A percentile compares a stretch with the other conserved stretches of the same genome.
Conservation (phyloP, 768 basidiomycete species). For the Mycena capillaripes region DNA sequence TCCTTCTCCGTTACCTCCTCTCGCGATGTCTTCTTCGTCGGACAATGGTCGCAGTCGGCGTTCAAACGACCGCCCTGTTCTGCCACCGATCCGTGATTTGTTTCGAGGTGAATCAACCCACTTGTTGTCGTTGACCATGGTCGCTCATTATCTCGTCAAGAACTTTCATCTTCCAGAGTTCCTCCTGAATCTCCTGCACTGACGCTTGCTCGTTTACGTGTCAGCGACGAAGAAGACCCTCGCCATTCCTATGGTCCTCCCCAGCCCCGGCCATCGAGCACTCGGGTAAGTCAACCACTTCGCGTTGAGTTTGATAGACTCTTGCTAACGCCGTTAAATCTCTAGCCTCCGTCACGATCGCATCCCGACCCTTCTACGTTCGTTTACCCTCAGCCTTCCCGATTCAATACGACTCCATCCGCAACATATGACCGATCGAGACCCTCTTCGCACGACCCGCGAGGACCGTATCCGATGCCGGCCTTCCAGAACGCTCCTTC, state of each 20-base stretch:
- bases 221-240: slow-evolving; percentile 53
- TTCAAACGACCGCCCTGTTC: slow-evolving; percentile 64
- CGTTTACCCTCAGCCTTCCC: slow-evolving; percentile 23
- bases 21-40: slow-evolving; percentile 38
- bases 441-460: slow-evolving; percentile 14
- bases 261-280: slow-evolving; percentile 8
- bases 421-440: slow-evolving; percentile 23
- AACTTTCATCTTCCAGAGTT: slow-evolving; percentile 59
- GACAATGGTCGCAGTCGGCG: slow-evolving; percentile 39
- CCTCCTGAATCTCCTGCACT: slow-evolving; percentile 54
- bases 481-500: slow-evolving; percentile 15
- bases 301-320: background rate
- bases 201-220: slow-evolving; percentile 59
- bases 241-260: slow-evolving; percentile 24
- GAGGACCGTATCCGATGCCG: slow-evolving; percentile 10
- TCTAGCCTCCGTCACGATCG: slow-evolving; percentile 32
- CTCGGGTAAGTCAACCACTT: slow-evolving; percentile 20
- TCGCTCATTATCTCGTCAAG: slow-evolving; percentile 44
- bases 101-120: slow-evolving; percentile 64
- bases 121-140: background rate
- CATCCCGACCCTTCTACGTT: slow-evolving; percentile 28
- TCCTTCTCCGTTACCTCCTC: slow-evolving; percentile 26
- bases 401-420: slow-evolving; percentile 20
- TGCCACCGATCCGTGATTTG: slow-evolving; percentile 80
- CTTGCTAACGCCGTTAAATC: background rate